Evolutionary conservation across 73 alveolate genomes (phyloP).

Genomic region (Paramecium octaurelia): DNA sequence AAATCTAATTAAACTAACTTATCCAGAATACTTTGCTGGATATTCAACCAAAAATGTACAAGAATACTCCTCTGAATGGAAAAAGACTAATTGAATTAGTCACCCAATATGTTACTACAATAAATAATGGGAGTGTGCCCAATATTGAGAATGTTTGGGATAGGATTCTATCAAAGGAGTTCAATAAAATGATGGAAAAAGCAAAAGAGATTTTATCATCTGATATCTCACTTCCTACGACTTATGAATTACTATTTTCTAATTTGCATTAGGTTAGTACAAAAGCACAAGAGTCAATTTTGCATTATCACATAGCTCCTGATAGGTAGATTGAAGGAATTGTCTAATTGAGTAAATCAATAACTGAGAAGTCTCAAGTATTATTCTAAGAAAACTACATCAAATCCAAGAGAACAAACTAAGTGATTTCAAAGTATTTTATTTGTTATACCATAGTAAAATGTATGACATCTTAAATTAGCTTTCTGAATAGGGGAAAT

Average conservation of each 20-base stretch:
- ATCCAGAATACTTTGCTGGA: slow-evolving; percentile 70
- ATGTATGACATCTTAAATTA: slow-evolving; percentile 12
- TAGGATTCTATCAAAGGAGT: slow-evolving; percentile 81
- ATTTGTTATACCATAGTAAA: neutral
- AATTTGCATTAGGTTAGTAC: slow-evolving; percentile 48
- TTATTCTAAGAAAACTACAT: slow-evolving; percentile 54
- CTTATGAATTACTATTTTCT: slow-evolving; percentile 43
- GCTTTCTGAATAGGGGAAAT: neutral
- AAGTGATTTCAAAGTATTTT: neutral
- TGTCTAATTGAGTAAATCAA: slow-evolving; percentile 30
- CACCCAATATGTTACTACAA: slow-evolving; percentile 75
- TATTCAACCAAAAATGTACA: slow-evolving; percentile 78
- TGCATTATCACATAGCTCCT: slow-evolving; percentile 44
- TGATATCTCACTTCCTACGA: slow-evolving; percentile 51
- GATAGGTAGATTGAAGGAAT: slow-evolving; percentile 50
- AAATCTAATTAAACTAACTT: slow-evolving; percentile 76
- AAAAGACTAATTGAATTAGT: slow-evolving; percentile 77
- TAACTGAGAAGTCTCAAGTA: slow-evolving; percentile 44
- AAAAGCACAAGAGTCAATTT: slow-evolving; percentile 56
- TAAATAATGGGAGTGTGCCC: slow-evolving; percentile 88
- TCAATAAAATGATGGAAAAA: slow-evolving; percentile 22
- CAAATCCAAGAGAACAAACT: slow-evolving; percentile 61
- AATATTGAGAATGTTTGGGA: slow-evolving; percentile 95
- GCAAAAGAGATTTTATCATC: neutral
- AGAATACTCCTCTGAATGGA: slow-evolving; percentile 85